Conservation (phyloP, 768 basidiomycete species). For the Auricularia auricula-judae region DNA sequence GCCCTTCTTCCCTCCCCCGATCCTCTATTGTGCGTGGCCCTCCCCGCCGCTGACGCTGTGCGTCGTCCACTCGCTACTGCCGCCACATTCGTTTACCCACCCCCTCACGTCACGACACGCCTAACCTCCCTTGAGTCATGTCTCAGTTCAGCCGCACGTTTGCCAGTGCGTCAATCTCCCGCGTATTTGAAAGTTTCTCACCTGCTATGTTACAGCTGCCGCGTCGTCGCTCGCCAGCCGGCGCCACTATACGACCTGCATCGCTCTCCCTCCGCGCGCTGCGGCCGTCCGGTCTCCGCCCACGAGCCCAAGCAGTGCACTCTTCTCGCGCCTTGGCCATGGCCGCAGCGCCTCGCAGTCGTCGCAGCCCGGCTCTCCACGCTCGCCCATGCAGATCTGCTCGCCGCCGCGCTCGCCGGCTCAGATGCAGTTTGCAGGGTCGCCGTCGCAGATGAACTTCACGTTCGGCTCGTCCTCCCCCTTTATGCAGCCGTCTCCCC, state of each 20-base stretch:
- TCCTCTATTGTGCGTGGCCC: not conserved
- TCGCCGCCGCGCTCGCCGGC: not conserved
- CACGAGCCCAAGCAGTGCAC: not conserved
- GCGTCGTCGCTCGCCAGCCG: not conserved
- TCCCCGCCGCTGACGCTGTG: not conserved
- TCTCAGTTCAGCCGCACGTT: slow-evolving; percentile 1
- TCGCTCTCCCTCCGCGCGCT: not conserved
- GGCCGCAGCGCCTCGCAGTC: not conserved
- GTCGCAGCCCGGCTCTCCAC: not conserved
- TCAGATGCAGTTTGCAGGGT: not conserved
- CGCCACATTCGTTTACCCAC: not conserved
- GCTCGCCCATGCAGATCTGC: not conserved
- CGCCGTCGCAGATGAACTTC: not conserved
- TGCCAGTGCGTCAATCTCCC: not conserved
- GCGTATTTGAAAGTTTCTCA: not conserved
- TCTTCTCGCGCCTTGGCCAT: not conserved
- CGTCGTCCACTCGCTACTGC: not conserved
- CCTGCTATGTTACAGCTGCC: not conserved
- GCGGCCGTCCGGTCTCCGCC: not conserved
- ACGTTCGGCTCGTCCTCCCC: not conserved
- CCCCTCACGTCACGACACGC: not conserved
- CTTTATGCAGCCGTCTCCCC: too few relatives aligned
- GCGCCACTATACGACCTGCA: not conserved
- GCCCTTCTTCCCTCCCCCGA: not conserved
- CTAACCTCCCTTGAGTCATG: not conserved